Conservation (phyloP, 2,329 filamentous ascomycete genomes). For the Cladosporium sp. region DNA sequence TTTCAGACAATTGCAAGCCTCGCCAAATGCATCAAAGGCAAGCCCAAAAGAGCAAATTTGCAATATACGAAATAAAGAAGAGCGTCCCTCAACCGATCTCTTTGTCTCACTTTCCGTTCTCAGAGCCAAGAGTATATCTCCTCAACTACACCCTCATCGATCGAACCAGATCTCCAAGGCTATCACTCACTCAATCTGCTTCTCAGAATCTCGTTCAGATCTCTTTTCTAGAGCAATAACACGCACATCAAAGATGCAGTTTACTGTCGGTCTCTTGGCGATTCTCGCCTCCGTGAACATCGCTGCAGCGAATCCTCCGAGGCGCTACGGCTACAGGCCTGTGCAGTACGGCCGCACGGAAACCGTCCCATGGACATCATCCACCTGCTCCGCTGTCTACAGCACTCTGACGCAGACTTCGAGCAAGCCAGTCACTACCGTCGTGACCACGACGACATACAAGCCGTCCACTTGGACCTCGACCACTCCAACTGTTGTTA, state of each 20-base stretch:
- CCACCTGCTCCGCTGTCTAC: conserved; percentile 11
- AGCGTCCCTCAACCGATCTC: neutral
- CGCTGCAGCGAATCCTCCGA: neutral
- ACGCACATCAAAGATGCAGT: conserved; percentile 6
- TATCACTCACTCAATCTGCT: too few species aligned
- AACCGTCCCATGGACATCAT: conserved; percentile 10
- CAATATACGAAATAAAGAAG: conserved; percentile 6
- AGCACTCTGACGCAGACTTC: conserved; percentile 1
- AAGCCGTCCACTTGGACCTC: conserved; percentile 11
- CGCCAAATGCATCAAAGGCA: neutral
- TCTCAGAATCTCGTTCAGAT: too few species aligned
- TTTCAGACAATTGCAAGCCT: neutral
- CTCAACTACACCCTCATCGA: too few species aligned
- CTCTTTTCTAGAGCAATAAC: neutral
- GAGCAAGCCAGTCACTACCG: neutral
- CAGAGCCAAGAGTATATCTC: neutral
- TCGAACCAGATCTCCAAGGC: too few species aligned
- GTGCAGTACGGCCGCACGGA: neutral
- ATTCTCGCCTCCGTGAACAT: conserved; percentile 2
- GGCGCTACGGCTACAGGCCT: conserved; percentile 3
- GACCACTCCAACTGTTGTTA: conserved; percentile 3
- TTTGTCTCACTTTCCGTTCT: conserved; percentile 5
- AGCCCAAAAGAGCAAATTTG: neutral
- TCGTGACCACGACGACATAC: conserved; percentile 6
- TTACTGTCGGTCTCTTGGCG: conserved; percentile 3